Percentiles rank a stretch among this genome's conserved stretches.
Conservation (phyloP, 352 stramenopile species). For the Phytophthora brassicae region DNA sequence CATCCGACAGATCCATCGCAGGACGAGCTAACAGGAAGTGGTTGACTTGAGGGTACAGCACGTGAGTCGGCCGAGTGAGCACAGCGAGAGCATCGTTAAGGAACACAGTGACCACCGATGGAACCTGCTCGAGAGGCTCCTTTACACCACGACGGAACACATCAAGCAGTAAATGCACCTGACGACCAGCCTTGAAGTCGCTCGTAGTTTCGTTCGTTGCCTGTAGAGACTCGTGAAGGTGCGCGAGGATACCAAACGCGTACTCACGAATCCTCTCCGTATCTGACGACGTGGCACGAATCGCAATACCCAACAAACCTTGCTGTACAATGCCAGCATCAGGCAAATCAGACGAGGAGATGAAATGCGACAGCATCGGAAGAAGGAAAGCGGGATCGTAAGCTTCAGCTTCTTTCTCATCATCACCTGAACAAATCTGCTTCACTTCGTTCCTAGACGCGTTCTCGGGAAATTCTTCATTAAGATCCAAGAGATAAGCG, state of each 20-base stretch:
- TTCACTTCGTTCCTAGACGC: conserved; percentile 7
- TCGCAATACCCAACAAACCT: conserved; percentile 63
- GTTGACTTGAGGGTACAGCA: conserved; percentile 81
- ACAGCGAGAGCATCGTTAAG: conserved; percentile 79
- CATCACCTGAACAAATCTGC: background rate
- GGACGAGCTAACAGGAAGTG: conserved; percentile 82
- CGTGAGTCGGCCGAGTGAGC: conserved; percentile 61
- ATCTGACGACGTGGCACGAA: conserved; percentile 75
- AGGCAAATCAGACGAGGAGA: conserved; percentile 68
- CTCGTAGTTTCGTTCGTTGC: conserved; percentile 45
- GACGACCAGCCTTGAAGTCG: conserved; percentile 73
- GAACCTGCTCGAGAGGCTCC: conserved; percentile 53
- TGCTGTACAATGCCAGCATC: conserved; percentile 66
- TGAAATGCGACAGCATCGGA: conserved; percentile 74
- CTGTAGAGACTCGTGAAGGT: conserved; percentile 72
- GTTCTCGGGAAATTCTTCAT: conserved; percentile 18
- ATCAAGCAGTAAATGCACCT: conserved; percentile 82
- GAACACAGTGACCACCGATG: conserved; percentile 81
- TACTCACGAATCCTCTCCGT: conserved; percentile 55
- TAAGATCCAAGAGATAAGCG: conserved; percentile 32
- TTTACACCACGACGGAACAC: conserved; percentile 68
- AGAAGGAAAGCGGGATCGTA: conserved; percentile 83
- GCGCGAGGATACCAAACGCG: conserved; percentile 74
- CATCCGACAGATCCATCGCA: conserved; percentile 74
- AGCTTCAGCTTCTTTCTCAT: conserved; percentile 17